Percentiles rank a stretch among this genome's conserved stretches.
Evolutionary conservation across 148 eudicot genomes (phyloP).

Genomic region (Vaccinium corymbosum): DNA sequence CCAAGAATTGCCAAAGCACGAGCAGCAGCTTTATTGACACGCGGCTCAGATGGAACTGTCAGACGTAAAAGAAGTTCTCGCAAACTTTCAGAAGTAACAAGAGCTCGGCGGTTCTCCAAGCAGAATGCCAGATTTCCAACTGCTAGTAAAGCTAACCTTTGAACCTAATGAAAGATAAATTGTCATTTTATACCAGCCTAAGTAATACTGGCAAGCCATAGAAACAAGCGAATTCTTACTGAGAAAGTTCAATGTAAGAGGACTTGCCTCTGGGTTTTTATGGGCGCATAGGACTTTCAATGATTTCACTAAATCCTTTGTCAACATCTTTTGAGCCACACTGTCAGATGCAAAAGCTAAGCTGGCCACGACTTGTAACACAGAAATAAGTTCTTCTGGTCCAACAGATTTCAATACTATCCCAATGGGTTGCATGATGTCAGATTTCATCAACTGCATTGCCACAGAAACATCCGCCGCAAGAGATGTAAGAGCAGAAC

Average conservation of each 20-base stretch:
- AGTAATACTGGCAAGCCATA: slow-evolving; percentile 5
- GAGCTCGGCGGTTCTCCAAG: slow-evolving; percentile 72
- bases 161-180: slow-evolving; percentile 54
- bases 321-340: slow-evolving; percentile 84
- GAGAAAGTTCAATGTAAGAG: background rate
- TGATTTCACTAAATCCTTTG: slow-evolving; percentile 83
- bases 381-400: slow-evolving; percentile 72
- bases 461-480: slow-evolving; percentile 84
- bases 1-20: slow-evolving; percentile 98
- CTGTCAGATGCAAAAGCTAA: slow-evolving; percentile 87
- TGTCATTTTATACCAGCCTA: slow-evolving; percentile 12
- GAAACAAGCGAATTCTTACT: slow-evolving; percentile 4
- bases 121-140: slow-evolving; percentile 94
- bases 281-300: slow-evolving; percentile 80
- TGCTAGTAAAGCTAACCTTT: slow-evolving; percentile 79
- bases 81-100: slow-evolving; percentile 91
- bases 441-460: slow-evolving; percentile 82
- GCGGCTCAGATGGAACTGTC: slow-evolving; percentile 67
- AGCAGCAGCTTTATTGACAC: slow-evolving; percentile 94
- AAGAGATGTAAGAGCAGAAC: slow-evolving; percentile 90
- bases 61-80: slow-evolving; percentile 88
- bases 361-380: slow-evolving; percentile 76
- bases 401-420: slow-evolving; percentile 66
- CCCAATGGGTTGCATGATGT: slow-evolving; percentile 90
- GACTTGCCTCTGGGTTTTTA: slow-evolving; percentile 78